phyloP scores from a whole-genome alignment of 2,329 filamentous ascomycete species.

The Pseudocercospora eumusae region DNA sequence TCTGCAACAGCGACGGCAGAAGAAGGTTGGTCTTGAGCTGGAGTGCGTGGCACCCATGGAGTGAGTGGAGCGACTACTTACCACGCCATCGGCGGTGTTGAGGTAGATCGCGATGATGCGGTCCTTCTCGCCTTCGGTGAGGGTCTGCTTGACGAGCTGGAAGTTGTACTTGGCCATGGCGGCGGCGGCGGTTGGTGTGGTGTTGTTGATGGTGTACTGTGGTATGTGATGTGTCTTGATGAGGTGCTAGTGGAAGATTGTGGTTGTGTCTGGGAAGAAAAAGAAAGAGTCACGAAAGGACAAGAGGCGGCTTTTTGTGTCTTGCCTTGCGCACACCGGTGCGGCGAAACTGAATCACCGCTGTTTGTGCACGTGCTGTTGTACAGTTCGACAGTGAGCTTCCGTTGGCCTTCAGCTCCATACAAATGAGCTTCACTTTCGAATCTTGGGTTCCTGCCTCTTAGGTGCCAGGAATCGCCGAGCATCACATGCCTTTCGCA shows the following conservation, averaged over 20 bases:
- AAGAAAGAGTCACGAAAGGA: slow-evolving; percentile 4
- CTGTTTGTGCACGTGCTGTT: slow-evolving; percentile 5
- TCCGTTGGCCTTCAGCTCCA: not conserved
- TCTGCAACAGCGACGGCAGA: not conserved
- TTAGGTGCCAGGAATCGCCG: not conserved
- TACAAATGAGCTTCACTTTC: slow-evolving; percentile 6
- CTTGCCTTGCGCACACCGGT: not conserved
- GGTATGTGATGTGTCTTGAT: not conserved
- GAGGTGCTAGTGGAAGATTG: slow-evolving; percentile 9
- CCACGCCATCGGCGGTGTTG: slow-evolving; percentile 25
- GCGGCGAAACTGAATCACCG: not conserved
- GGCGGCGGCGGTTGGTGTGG: slow-evolving; percentile 8
- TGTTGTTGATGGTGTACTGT: not conserved
- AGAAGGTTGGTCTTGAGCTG: not conserved
- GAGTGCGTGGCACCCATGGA: not conserved
- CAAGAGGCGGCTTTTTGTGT: not conserved
- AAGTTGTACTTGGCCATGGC: slow-evolving; percentile 33
- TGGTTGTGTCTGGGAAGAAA: slow-evolving; percentile 12
- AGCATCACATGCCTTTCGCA: not conserved
- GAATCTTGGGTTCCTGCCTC: not conserved
- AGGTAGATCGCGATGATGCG: slow-evolving; percentile 35
- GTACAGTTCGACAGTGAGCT: not conserved
- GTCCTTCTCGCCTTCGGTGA: slow-evolving; percentile 36
- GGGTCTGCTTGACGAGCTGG: slow-evolving; percentile 28
- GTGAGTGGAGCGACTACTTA: slow-evolving; percentile 10